Evolutionary conservation across 2,329 filamentous ascomycete species (phyloP), one percentile per base, ranked within the genome.

Genomic region (Penicillium sp.): DNA sequence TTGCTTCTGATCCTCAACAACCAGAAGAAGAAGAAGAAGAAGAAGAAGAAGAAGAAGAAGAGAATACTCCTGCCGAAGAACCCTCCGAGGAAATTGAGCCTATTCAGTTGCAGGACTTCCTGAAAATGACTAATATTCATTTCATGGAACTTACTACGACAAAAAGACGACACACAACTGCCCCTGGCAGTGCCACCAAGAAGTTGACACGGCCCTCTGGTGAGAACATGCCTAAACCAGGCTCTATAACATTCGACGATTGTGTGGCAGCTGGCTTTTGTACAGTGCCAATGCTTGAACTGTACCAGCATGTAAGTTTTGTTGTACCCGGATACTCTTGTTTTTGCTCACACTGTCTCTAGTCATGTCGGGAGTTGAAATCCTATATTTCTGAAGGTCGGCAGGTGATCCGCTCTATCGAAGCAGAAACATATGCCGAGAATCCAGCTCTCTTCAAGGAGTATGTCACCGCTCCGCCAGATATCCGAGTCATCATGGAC

Each of bases 111-210:
- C 91, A 96, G 66, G 90, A 96, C 53, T 99, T 99, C 76, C 79
- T 99, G 45, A 91, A 95, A 62, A 87, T 96, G 86, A 97, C 93
- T 2, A 95, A 91, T 58, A 96, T 99, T 68, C 90, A 93, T 54
- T 99, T 99, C 77, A 97, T 99, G 90, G 94, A 99, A 72, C 81
- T 99, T 50, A 96, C 89, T n/a, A 96, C 93, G 0, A 97, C 93
- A 1, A 97, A 97, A 73, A 84, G 93, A 64, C 85, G 94, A 55
- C 89, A 95, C 67, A 97, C 93, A 0, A 86, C 89, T 46, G 89
- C 85, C 3, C 87, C 87, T 21, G 78, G 82, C 43, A 76, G 66
- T 59, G 71, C 67, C 43, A 72, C 67, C 42, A 78, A 71, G 63
- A 64, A 66, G 38, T 21, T 64, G 38, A 59, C 56, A 46, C 63